Evolutionary conservation across 441 rosid species (phyloP), one percentile per base, ranked within the genome.

Genomic region (Erysimum cheiri): DNA sequence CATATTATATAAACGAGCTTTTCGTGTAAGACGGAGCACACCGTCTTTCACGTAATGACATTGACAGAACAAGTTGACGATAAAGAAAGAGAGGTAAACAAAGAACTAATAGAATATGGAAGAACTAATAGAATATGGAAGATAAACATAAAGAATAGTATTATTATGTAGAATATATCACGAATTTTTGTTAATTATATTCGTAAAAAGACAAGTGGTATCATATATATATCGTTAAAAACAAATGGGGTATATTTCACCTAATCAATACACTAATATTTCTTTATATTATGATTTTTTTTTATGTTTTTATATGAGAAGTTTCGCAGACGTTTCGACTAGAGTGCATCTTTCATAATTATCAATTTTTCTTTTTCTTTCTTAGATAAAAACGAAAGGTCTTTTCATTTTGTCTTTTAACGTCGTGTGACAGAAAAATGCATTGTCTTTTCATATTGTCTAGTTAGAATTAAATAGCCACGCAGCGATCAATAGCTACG

Each of bases 11-110:
- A n/a, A 64, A 17, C 1, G 40, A 41, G 24, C 24, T 22, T 26
- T 32, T 67, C 60, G 67, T 59, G 40, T 9, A 7, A n/a, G 33
- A 31, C 19, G 37, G 52, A 65, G 52, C 24, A 22, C 48, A 52
- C 73, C 60, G 17, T 73, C 63, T 15, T 52, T n/a, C 69, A 60
- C 72, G 72, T 50, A 9, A 57, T 8, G 33, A 19, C 22, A 19
- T 19, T 19, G 22, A 17, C 36, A 15, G 5, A 54, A 70, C 33
- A 58, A 50, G 47, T 64, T 64, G 66, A 48, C 57, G 64, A 14
- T 52, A 24, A 46, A n/a, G 15, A 6, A 17, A 22, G 10, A 46
- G 6, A 36, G 2, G 24, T 22, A 1, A 22, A 37, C 12, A 26
- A 14, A 29, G 14, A 32, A 29, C 0, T 3, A 8, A 4, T 37